These are phyloP conservation scores for Alternaria gansuensis DNA, from an alignment of 2,329 filamentous ascomycete species.

Conservation along the genomic window DNA sequence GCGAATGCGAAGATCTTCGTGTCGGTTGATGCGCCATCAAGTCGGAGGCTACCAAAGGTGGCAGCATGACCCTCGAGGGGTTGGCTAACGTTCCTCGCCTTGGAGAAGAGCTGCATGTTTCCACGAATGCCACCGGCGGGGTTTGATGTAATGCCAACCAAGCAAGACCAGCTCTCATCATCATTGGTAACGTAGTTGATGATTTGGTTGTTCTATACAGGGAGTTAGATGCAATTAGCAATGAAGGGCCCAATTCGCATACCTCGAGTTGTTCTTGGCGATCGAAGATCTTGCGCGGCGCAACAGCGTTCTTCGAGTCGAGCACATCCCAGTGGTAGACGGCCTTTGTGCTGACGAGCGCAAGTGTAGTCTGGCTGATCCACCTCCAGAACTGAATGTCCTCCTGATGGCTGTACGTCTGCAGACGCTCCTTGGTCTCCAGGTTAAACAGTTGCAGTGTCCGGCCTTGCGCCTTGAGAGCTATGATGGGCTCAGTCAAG, in stretches of 20 bases:
- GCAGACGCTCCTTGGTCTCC: constrained; percentile 90
- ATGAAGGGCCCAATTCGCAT: constrained; percentile 52
- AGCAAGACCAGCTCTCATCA: constrained; percentile 98
- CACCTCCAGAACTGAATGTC: constrained; percentile 99
- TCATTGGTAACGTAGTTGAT: constrained; percentile 98
- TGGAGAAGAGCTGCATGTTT: constrained; percentile 96
- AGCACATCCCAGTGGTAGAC: constrained; percentile 99
- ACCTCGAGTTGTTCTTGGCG: constrained; percentile 89
- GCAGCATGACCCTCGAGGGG: constrained; percentile 97
- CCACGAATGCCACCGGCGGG: constrained; percentile 93
- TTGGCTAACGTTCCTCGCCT: constrained; percentile 95
- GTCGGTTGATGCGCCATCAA: constrained; percentile 88
- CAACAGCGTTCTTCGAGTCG: constrained; percentile 78
- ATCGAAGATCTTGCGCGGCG: constrained; percentile 87
- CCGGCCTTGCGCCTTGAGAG: constrained; percentile 90
- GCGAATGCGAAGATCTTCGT: constrained; percentile 98
- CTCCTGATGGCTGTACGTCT: constrained; percentile 95
- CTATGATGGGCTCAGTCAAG: constrained; percentile 95
- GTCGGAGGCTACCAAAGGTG: constrained; percentile 85
- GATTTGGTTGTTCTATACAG: constrained; percentile 85
- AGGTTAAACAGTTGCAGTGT: constrained; percentile 99
- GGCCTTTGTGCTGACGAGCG: constrained; percentile 86
- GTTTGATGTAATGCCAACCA: constrained; percentile 94
- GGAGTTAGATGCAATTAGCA: constrained; percentile 22
- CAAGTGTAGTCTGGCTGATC: constrained; percentile 89